These are phyloP conservation scores for Fomitopsis palustris DNA, from an alignment of 1,284 basidiomycete genomes.

Conservation along the genomic window DNA sequence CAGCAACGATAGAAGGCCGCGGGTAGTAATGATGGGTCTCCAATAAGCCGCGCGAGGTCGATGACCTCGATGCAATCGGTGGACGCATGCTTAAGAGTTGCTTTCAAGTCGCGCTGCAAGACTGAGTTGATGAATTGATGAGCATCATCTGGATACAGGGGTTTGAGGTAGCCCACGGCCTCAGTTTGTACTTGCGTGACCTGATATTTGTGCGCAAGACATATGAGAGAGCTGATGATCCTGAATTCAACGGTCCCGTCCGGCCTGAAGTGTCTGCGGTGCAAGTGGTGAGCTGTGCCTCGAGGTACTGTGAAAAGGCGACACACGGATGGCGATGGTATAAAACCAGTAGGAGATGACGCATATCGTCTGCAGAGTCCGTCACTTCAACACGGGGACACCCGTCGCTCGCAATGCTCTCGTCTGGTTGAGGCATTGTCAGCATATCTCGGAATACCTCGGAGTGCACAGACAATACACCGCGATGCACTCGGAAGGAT, in stretches of 20 bases:
- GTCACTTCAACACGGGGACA: neutral
- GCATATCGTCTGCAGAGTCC: neutral
- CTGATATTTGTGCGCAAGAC: conserved; percentile 12
- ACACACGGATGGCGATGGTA: too few species aligned
- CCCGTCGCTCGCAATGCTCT: conserved; percentile 3
- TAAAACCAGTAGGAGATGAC: neutral
- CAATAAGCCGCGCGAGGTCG: neutral
- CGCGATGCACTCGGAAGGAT: conserved; percentile 11
- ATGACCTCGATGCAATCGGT: neutral
- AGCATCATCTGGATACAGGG: neutral
- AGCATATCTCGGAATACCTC: conserved; percentile 15
- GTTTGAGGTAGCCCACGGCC: conserved; percentile 7
- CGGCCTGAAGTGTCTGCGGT: neutral
- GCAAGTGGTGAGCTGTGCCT: too few species aligned
- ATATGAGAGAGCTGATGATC: conserved; percentile 3
- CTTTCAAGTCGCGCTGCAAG: neutral
- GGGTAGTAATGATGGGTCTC: neutral
- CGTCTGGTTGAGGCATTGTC: conserved; percentile 5
- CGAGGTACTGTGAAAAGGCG: too few species aligned
- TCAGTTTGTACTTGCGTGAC: conserved; percentile 4
- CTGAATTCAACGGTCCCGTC: neutral
- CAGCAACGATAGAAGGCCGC: neutral
- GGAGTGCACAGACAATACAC: conserved; percentile 11
- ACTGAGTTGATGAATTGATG: neutral
- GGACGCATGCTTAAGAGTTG: neutral